These are phyloP conservation scores for Tuber calosporum DNA, from an alignment of 495 filamentous ascomycete species.

Conservation along the genomic window DNA sequence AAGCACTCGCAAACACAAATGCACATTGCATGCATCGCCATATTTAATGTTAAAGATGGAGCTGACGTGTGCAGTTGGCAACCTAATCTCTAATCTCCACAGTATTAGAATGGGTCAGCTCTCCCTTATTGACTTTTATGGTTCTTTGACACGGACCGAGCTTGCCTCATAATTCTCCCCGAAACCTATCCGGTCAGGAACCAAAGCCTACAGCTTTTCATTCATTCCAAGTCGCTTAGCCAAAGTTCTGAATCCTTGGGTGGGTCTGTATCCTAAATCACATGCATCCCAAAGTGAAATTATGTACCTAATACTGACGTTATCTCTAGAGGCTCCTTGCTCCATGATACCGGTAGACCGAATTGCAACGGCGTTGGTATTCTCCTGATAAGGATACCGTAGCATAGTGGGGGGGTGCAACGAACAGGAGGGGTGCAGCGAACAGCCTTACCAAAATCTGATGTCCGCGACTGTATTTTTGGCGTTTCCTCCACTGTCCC, in stretches of 20 bases:
- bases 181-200: not conserved
- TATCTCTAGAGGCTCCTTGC: not conserved
- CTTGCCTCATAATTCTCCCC: not conserved
- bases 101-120: not conserved
- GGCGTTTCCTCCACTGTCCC: not conserved
- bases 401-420: not conserved
- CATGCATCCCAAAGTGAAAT: not conserved
- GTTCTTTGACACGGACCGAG: not conserved
- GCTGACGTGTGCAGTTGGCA: not conserved
- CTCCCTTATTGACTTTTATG: not conserved
- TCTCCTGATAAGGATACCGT: not conserved
- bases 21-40: not conserved
- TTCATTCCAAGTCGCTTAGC: not conserved
- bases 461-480: not conserved
- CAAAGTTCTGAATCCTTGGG: not conserved
- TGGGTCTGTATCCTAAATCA: not conserved
- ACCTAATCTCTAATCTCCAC: not conserved
- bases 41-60: not conserved
- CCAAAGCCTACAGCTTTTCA: not conserved
- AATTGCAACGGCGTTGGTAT: not conserved
- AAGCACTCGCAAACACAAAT: not conserved
- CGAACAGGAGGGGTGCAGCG: not conserved
- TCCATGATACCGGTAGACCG: not conserved
- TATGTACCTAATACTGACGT: not conserved
- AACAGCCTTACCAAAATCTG: not conserved